phyloP scores from a whole-genome alignment of 805 yeast genomes.

The Metschnikowia santaceciliae region DNA sequence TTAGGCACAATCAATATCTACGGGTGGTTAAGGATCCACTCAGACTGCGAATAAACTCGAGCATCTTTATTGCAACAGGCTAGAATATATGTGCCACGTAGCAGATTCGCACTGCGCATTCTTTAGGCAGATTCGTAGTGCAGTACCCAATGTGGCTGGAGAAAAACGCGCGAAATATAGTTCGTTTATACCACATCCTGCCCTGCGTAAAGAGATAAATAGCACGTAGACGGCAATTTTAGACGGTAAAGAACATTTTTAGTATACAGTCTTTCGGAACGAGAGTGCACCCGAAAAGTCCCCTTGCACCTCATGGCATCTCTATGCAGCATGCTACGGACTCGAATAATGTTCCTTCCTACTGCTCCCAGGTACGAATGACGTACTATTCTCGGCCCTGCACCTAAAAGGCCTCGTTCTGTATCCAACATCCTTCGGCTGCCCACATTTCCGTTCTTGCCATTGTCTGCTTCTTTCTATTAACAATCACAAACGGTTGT shows the following conservation, averaged over 20 bases:
- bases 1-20: not conserved
- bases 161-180: not conserved
- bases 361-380: conserved; percentile 3
- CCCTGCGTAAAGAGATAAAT: conserved; percentile 1
- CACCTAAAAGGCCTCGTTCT: conserved; percentile 3
- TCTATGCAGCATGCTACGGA: not conserved
- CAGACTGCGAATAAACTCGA: not conserved
- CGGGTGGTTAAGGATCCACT: not conserved
- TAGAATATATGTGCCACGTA: not conserved
- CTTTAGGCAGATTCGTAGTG: not conserved
- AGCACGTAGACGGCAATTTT: conserved; percentile 2
- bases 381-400: conserved; percentile 3
- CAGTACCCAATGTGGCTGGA: not conserved
- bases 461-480: not conserved
- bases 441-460: not conserved
- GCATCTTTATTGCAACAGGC: not conserved
- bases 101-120: not conserved
- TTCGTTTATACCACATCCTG: not conserved
- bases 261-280: not conserved
- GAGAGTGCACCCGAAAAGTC: not conserved
- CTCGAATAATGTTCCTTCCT: not conserved
- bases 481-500: not conserved
- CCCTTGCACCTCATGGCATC: not conserved
- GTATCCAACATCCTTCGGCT: conserved; percentile 2
- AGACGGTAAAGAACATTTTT: conserved; percentile 1